Percentiles rank a stretch among this genome's conserved stretches.
Conservation (phyloP, 2,329 filamentous ascomycete genomes). For the Daldinia sp. region DNA sequence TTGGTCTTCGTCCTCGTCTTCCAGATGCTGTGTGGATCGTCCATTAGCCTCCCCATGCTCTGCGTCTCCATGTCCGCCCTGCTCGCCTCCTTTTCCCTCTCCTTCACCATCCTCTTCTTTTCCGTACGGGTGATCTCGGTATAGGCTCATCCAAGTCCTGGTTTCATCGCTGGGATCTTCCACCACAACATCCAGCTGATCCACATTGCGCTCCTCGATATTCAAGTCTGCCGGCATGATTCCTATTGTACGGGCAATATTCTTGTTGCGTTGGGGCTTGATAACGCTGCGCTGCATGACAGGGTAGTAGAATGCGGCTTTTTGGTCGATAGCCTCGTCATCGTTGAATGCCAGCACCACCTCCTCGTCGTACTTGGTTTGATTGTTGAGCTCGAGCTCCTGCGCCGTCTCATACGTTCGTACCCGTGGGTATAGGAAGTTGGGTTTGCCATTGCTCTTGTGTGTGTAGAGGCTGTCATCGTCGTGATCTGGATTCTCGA, state of each 20-base stretch:
- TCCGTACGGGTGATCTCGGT: constrained; percentile 61
- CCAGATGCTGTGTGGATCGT: constrained; percentile 21
- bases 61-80: constrained; percentile 37
- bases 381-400: constrained; percentile 63
- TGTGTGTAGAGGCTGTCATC: constrained; percentile 64
- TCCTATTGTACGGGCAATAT: constrained; percentile 64
- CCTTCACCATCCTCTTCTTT: constrained; percentile 47
- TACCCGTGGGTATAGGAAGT: constrained; percentile 69
- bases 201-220: constrained; percentile 56
- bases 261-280: constrained; percentile 69
- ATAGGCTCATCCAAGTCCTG: constrained; percentile 59
- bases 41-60: constrained; percentile 40
- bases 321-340: constrained; percentile 56
- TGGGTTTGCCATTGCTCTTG: constrained; percentile 54
- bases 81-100: constrained; percentile 35
- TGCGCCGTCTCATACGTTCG: constrained; percentile 71
- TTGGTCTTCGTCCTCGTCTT: constrained; percentile 42
- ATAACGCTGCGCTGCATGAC: constrained; percentile 71
- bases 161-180: constrained; percentile 64
- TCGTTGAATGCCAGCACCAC: constrained; percentile 67
- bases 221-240: constrained; percentile 54
- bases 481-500: constrained; percentile 63
- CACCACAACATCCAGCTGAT: constrained; percentile 64
- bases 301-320: constrained; percentile 73
- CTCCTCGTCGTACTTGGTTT: constrained; percentile 70